Evolutionary conservation across 352 stramenopile species (phyloP).

Genomic region (Pythium monospermum): DNA sequence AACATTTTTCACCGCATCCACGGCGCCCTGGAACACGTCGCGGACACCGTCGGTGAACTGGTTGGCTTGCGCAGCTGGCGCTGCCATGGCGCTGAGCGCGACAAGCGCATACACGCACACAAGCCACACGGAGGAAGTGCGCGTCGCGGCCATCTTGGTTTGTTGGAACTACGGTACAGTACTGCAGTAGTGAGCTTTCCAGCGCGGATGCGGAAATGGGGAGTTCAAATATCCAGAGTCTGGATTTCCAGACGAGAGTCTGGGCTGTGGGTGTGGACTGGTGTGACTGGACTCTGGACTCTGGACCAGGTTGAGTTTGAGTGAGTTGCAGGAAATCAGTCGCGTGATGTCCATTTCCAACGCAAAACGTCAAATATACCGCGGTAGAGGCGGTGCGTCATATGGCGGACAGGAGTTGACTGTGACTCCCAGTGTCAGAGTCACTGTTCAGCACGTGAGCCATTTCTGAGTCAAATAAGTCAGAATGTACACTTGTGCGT

Average conservation of each 20-base stretch:
- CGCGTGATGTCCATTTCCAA: too few relatives aligned
- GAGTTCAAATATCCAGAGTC: too few relatives aligned
- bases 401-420: too few relatives aligned
- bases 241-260: too few relatives aligned
- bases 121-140: neutral
- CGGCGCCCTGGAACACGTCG: conserved; percentile 3
- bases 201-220: too few relatives aligned
- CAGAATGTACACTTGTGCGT: neutral
- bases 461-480: neutral
- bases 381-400: too few relatives aligned
- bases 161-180: neutral
- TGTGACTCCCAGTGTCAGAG: too few relatives aligned
- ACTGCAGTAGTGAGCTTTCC: too few relatives aligned
- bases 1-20: conserved; percentile 1
- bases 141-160: conserved; percentile 3
- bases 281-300: neutral
- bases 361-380: too few relatives aligned
- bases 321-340: too few relatives aligned
- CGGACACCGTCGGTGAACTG: conserved; percentile 3
- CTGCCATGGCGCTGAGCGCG: conserved; percentile 1
- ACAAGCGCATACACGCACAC: conserved; percentile 9
- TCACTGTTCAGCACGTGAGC: too few relatives aligned
- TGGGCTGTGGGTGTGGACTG: too few relatives aligned
- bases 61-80: neutral
- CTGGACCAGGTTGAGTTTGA: neutral